Percentiles rank a stretch among this genome's conserved stretches.
Conservation (phyloP, 73 alveolate species). For the Durusdinium trenchii region DNA sequence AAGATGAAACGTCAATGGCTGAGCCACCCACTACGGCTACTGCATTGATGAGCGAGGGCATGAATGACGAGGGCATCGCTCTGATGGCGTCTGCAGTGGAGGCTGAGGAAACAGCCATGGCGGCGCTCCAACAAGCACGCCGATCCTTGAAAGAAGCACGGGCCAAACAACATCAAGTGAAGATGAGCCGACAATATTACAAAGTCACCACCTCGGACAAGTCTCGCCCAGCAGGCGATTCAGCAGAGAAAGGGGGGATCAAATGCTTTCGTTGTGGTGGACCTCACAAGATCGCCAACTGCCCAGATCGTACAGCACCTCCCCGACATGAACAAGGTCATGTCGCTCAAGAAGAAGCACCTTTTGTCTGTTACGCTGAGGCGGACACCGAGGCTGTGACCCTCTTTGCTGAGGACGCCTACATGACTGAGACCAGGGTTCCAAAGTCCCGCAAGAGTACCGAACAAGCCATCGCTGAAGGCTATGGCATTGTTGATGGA, state of each 20-base stretch:
- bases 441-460: neutral
- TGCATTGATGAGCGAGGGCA: no score
- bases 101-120: neutral
- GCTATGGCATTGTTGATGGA: neutral
- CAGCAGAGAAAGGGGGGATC: no score
- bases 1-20: neutral
- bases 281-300: constrained; percentile 25
- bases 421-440: no score
- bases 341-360: neutral
- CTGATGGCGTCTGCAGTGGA: neutral
- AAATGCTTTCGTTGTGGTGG: neutral
- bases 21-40: neutral
- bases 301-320: constrained; percentile 1
- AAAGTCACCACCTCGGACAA: neutral
- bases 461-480: neutral
- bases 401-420: neutral
- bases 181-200: neutral
- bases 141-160: neutral
- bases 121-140: neutral
- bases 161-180: neutral
- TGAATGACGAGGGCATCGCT: constrained; percentile 4
- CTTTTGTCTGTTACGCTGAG: neutral
- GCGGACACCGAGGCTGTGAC: neutral
- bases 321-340: neutral
- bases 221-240: neutral